A percentile compares a stretch with the other conserved stretches of the same genome.
These are phyloP conservation scores for Aspergillus baeticus DNA, from an alignment of 495 filamentous ascomycete species.

Conservation along the genomic window DNA sequence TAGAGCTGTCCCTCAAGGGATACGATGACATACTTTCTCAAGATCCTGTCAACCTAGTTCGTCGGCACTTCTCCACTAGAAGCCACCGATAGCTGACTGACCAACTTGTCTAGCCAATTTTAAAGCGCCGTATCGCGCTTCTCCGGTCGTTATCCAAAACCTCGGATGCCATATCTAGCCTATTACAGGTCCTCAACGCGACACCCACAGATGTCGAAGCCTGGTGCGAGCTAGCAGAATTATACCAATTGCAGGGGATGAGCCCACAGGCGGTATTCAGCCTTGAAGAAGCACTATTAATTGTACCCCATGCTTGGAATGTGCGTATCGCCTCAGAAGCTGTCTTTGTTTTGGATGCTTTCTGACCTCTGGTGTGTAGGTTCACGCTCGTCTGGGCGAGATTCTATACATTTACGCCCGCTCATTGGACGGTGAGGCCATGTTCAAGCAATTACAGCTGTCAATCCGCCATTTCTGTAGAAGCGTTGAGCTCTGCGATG, in stretches of 20 bases:
- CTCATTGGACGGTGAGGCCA: slow-evolving; percentile 39
- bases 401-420: slow-evolving; percentile 68
- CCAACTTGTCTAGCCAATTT: slow-evolving; percentile 60
- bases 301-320: slow-evolving; percentile 95
- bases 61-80: slow-evolving; percentile 23
- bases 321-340: slow-evolving; percentile 48
- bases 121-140: slow-evolving; percentile 82
- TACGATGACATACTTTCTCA: slow-evolving; percentile 74
- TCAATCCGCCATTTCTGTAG: slow-evolving; percentile 81
- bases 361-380: slow-evolving; percentile 41
- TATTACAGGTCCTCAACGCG: slow-evolving; percentile 73
- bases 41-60: slow-evolving; percentile 78
- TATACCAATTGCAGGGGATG: slow-evolving; percentile 76
- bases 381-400: slow-evolving; percentile 88
- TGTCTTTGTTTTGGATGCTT: background rate
- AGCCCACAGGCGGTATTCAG: slow-evolving; percentile 83
- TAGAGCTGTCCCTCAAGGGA: slow-evolving; percentile 67
- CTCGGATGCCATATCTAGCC: slow-evolving; percentile 68
- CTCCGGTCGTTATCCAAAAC: slow-evolving; percentile 66
- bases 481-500: slow-evolving; percentile 89
- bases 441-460: slow-evolving; percentile 57
- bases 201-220: slow-evolving; percentile 90
- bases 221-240: slow-evolving; percentile 87
- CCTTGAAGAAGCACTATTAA: slow-evolving; percentile 83
- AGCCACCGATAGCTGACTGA: slow-evolving; percentile 16